Percentiles rank a stretch among this genome's conserved stretches.
Evolutionary conservation across 306 rosid species (phyloP).

Genomic region (Cicer cuneatum): DNA sequence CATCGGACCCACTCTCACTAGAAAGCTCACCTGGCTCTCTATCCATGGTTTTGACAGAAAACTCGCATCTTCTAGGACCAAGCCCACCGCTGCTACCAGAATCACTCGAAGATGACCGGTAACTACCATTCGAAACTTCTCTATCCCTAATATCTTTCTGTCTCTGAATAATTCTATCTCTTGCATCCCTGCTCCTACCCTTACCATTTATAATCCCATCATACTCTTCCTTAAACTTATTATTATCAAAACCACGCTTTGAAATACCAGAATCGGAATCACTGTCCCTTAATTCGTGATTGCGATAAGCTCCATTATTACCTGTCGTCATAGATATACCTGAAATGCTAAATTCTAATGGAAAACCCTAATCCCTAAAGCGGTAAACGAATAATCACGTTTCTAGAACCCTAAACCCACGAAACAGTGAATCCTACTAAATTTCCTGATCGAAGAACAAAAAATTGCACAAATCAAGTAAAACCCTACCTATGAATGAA

Average conservation of each 20-base stretch:
- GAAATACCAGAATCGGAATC: slow-evolving; percentile 66
- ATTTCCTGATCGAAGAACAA: not conserved
- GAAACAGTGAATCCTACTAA: slow-evolving; percentile 32
- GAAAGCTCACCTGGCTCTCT: slow-evolving; percentile 96
- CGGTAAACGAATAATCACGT: slow-evolving; percentile 1
- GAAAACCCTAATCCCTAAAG: slow-evolving; percentile 42
- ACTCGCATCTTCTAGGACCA: slow-evolving; percentile 61
- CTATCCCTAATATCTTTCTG: slow-evolving; percentile 67
- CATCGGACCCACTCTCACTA: slow-evolving; percentile 94
- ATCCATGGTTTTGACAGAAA: slow-evolving; percentile 59
- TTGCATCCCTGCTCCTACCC: slow-evolving; percentile 56
- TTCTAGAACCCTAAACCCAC: slow-evolving; percentile 53
- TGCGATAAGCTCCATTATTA: slow-evolving; percentile 76
- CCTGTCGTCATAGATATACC: slow-evolving; percentile 76
- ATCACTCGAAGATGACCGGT: slow-evolving; percentile 61
- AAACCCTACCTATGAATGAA: not conserved
- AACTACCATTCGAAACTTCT: slow-evolving; percentile 57
- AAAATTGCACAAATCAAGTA: not conserved
- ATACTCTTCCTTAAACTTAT: slow-evolving; percentile 65
- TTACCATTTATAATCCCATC: slow-evolving; percentile 62
- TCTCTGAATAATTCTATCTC: slow-evolving; percentile 67
- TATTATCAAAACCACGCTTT: slow-evolving; percentile 40
- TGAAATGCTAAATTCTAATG: slow-evolving; percentile 26
- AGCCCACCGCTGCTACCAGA: slow-evolving; percentile 59
- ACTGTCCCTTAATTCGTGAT: slow-evolving; percentile 68